These are phyloP conservation scores for Hyaloscypha finlandica DNA, from an alignment of 495 filamentous ascomycete species.

Conservation along the genomic window DNA sequence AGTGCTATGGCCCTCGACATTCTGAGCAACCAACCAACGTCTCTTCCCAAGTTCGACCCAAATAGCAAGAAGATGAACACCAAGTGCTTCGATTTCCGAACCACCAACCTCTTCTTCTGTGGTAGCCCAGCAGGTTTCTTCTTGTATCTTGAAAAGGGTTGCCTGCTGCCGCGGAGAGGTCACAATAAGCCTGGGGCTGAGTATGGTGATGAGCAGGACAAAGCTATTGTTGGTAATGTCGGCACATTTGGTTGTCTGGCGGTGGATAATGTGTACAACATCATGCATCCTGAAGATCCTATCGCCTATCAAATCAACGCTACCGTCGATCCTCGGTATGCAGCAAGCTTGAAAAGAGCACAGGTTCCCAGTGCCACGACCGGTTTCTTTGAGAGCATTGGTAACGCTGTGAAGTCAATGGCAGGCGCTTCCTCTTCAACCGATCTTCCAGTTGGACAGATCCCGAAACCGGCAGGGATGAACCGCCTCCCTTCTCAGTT, in stretches of 20 bases:
- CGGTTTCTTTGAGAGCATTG: conserved; percentile 66
- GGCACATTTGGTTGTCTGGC: conserved; percentile 87
- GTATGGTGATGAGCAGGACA: conserved; percentile 55
- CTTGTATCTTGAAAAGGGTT: conserved; percentile 80
- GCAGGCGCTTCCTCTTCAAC: conserved; percentile 35
- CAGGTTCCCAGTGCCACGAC: conserved; percentile 72
- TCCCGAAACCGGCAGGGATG: conserved; percentile 37
- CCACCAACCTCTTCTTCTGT: conserved; percentile 81
- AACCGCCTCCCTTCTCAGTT: conserved; percentile 82
- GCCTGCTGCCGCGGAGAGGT: conserved; percentile 75
- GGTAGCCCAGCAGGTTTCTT: conserved; percentile 97
- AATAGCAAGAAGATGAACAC: conserved; percentile 48
- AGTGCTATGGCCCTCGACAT: conserved; percentile 93
- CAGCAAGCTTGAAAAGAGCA: conserved; percentile 72
- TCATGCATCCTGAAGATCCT: conserved; percentile 66
- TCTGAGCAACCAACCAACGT: conserved; percentile 81
- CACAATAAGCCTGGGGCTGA: conserved; percentile 74
- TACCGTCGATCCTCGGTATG: conserved; percentile 78
- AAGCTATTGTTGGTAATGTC: conserved; percentile 69
- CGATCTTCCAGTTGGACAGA: conserved; percentile 27
- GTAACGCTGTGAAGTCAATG: conserved; percentile 62
- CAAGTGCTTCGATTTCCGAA: conserved; percentile 88
- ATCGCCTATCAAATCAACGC: conserved; percentile 93
- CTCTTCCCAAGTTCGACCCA: conserved; percentile 55
- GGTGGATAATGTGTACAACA: conserved; percentile 95